phyloP scores from a whole-genome alignment of 345 rosid genomes.

The Acer yangbiense region DNA sequence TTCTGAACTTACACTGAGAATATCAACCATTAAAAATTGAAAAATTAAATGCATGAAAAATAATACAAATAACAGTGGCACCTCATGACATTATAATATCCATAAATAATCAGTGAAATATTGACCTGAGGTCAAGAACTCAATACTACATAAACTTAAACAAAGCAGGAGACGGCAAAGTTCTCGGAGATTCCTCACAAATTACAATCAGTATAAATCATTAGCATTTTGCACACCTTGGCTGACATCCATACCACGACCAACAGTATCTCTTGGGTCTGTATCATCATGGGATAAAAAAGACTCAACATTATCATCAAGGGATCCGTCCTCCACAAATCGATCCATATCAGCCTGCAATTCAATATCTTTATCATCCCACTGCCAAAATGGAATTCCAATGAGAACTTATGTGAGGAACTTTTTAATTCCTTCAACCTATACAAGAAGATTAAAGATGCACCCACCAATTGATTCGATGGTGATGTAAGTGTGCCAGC shows the following conservation, averaged over 20 bases:
- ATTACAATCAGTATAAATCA: background rate
- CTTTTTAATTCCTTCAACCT: conserved; percentile 30
- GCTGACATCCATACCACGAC: conserved; percentile 86
- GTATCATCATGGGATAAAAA: conserved; percentile 88
- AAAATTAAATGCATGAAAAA: background rate
- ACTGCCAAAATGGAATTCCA: conserved; percentile 60
- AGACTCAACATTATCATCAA: conserved; percentile 95
- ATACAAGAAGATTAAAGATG: conserved; percentile 23
- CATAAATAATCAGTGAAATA: conserved; percentile 5
- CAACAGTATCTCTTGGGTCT: conserved; percentile 79
- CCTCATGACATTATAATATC: background rate
- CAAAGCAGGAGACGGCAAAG: background rate
- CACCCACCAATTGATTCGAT: conserved; percentile 87
- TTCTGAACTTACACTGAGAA: conserved; percentile 1
- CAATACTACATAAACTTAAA: background rate
- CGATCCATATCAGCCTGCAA: conserved; percentile 97
- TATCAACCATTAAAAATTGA: background rate
- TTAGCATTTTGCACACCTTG: conserved; percentile 43
- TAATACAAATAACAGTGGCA: conserved; percentile 4
- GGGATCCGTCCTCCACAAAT: conserved; percentile 92
- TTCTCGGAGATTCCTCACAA: background rate
- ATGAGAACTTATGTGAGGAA: conserved; percentile 48
- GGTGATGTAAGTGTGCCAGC: conserved; percentile 86
- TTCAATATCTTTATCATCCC: conserved; percentile 71
- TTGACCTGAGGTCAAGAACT: conserved; percentile 15